phyloP scores from a whole-genome alignment of 1,284 basidiomycete species.

The Trichosporon faecale region DNA sequence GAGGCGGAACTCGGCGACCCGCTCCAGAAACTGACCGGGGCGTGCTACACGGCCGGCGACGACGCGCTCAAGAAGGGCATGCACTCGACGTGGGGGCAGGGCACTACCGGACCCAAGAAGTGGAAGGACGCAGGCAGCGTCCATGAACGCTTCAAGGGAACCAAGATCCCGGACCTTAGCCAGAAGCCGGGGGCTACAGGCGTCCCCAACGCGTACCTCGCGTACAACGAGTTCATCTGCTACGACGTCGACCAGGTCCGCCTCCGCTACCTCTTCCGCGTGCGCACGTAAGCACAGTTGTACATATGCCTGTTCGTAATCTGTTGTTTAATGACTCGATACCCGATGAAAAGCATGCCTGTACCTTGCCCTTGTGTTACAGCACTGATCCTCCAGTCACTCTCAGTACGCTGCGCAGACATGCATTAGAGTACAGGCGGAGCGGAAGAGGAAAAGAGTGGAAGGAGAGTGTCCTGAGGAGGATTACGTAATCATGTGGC shows the following conservation, averaged over 20 bases:
- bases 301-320: not conserved
- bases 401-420: too few species aligned
- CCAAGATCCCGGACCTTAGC: conserved; percentile 17
- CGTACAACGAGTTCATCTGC: conserved; percentile 29
- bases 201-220: conserved; percentile 15
- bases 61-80: conserved; percentile 16
- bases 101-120: conserved; percentile 17
- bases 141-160: conserved; percentile 23
- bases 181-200: conserved; percentile 15
- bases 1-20: conserved; percentile 28
- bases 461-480: too few species aligned
- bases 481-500: not conserved
- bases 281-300: conserved; percentile 9
- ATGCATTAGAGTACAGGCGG: too few species aligned
- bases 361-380: too few species aligned
- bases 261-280: conserved; percentile 28
- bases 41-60: conserved; percentile 22
- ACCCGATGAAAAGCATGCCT: not conserved
- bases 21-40: conserved; percentile 18
- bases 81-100: conserved; percentile 26
- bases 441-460: too few species aligned
- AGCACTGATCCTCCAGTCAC: too few species aligned
- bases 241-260: conserved; percentile 23
- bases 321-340: not conserved
- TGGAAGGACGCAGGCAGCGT: conserved; percentile 26